Base-by-base conservation (phyloP, 2,329 filamentous ascomycete species). In the Colletotrichum tropicicola region DNA sequence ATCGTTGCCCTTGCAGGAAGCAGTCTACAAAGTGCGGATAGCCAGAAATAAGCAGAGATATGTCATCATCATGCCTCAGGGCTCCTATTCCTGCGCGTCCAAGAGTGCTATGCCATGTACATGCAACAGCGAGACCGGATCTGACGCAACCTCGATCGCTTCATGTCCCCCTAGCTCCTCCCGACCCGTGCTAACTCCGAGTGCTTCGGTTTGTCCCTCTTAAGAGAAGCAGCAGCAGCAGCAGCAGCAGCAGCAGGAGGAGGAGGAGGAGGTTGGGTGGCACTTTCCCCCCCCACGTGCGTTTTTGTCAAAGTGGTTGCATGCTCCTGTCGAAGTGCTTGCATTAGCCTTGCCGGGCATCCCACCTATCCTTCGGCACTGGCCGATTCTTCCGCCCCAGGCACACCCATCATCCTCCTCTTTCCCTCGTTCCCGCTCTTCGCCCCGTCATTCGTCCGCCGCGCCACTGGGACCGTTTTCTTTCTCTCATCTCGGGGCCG, bases 281-380 rank as follows among this genome's bases (percentile, higher is more conserved):
- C 45, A 44, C 47, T 37, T 21, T 21, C 19, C 28, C 19, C 10
- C 32, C n/a, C 61, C 61, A 65, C 61, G 61, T 61, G 61, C 61
- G 43, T 19, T 44, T 49, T 49, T 23, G 56, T 61, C 49, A 61
- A 49, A 44, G 61, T 49, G 61, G 61, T 51, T 65, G 48, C 60
- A 59, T 53, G n/a, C 25, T 58, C 15, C 17, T 47, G 47, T 59
- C 37, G 47, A 64, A 53, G 60, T 47, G 55, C 47, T 59, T 64
- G 61, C 61, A 61, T 65, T 65, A 65, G 61, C 56, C 61, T 65
- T 65, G 49, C 61, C 57, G 57, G 44, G 41, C 49, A 52, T 58
- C 19, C 27, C 43, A 25, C 41, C 19, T 41, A 48, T 25, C 43
- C 23, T 35, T 61, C 49, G 61, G 61, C 56, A 60, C 41, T 56